Percentiles rank a stretch among this genome's conserved stretches.
These are phyloP conservation scores for Vinca minor DNA, from an alignment of 257 asterid species.

Conservation along the genomic window DNA sequence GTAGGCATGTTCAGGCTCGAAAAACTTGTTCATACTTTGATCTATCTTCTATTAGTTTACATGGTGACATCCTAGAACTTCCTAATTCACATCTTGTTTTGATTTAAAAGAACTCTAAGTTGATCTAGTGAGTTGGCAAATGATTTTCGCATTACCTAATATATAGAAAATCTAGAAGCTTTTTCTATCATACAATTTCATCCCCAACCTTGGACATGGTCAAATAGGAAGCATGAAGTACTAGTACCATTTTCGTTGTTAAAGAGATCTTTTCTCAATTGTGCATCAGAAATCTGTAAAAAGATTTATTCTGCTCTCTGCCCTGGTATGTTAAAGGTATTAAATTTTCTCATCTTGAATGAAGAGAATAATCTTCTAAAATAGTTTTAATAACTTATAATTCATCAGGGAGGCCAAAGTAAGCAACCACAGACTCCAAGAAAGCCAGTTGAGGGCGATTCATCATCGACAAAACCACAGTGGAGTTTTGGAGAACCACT, in stretches of 20 bases:
- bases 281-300: not conserved
- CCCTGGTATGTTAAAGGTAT: not conserved
- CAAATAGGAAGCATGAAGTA: not conserved
- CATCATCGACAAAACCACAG: constrained; percentile 22
- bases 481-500: constrained; percentile 34
- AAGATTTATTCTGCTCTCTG: not conserved
- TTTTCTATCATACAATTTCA: not conserved
- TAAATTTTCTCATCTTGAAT: not conserved
- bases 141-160: not conserved
- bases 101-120: not conserved
- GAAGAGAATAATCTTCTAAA: constrained; percentile 1
- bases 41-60: not conserved
- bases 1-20: not conserved
- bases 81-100: not conserved
- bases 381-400: not conserved
- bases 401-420: constrained; percentile 51
- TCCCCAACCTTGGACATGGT: not conserved
- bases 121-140: not conserved
- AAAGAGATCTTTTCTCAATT: not conserved
- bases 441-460: constrained; percentile 37
- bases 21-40: not conserved
- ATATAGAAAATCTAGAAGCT: not conserved
- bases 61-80: not conserved
- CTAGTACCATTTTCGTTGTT: not conserved
- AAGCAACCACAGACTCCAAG: constrained; percentile 43